A percentile compares a stretch with the other conserved stretches of the same genome.
Evolutionary conservation across 2,329 filamentous ascomycete genomes (phyloP).

Genomic region (Aspergillus viridinutans): DNA sequence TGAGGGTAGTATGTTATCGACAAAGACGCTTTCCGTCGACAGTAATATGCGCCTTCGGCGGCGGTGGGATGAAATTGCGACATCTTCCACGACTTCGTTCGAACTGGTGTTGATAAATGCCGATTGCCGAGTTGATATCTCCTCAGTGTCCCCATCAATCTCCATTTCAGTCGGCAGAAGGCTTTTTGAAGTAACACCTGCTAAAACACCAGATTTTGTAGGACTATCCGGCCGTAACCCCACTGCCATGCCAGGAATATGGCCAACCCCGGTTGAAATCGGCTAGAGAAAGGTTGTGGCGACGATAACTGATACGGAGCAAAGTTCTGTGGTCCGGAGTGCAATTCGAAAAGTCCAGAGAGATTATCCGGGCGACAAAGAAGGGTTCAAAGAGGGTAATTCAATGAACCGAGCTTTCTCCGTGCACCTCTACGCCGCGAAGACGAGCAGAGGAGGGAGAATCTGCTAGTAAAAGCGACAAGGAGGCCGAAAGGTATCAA

Average conservation of each 20-base stretch:
- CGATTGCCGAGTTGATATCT: constrained; percentile 13
- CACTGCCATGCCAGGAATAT: constrained; percentile 17
- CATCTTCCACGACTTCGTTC: not conserved
- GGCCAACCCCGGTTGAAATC: not conserved
- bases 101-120: not conserved
- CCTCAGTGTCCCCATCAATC: constrained; percentile 18
- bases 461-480: not conserved
- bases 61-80: not conserved
- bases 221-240: constrained; percentile 8
- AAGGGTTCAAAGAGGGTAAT: not conserved
- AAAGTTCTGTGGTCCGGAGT: not conserved
- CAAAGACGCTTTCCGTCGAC: constrained; percentile 39
- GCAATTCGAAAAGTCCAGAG: not conserved
- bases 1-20: constrained; percentile 35
- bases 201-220: not conserved
- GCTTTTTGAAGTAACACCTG: constrained; percentile 11
- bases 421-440: not conserved
- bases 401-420: not conserved
- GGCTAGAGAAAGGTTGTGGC: not conserved
- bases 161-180: constrained; percentile 23
- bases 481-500: not conserved
- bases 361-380: not conserved
- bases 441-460: not conserved
- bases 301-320: not conserved
- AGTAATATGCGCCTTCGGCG: constrained; percentile 31